These are phyloP conservation scores for Acacia acuminata DNA, from an alignment of 306 rosid genomes.

Conservation along the genomic window DNA sequence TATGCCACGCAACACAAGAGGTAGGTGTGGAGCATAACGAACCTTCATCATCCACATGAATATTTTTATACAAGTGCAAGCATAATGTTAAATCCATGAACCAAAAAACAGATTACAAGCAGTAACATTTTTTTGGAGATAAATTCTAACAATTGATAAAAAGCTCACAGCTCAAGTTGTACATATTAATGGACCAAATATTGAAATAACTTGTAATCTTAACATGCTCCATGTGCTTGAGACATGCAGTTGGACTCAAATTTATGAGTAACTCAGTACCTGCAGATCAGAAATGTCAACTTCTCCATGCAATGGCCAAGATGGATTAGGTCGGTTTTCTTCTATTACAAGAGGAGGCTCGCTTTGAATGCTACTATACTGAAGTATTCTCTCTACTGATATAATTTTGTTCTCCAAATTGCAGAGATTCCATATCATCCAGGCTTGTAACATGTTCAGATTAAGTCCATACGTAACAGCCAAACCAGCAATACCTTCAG, in stretches of 20 bases:
- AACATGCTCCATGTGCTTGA: background rate
- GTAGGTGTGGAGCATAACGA: constrained; percentile 41
- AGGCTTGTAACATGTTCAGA: constrained; percentile 56
- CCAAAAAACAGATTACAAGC: background rate
- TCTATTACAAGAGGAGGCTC: constrained; percentile 3
- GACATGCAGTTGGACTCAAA: background rate
- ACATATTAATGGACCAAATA: background rate
- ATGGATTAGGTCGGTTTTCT: background rate
- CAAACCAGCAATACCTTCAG: constrained; percentile 46
- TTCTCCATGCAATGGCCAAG: constrained; percentile 42
- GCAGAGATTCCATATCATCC: constrained; percentile 55
- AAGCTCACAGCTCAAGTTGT: background rate
- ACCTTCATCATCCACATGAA: background rate
- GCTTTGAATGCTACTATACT: background rate
- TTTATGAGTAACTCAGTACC: background rate
- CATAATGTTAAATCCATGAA: background rate
- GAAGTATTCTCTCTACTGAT: constrained; percentile 49
- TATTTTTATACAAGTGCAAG: background rate
- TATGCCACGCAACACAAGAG: background rate
- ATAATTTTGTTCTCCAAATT: constrained; percentile 63
- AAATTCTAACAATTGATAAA: background rate
- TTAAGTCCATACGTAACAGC: constrained; percentile 73
- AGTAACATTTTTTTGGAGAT: background rate
- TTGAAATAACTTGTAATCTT: background rate
- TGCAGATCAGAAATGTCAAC: constrained; percentile 28